phyloP scores from a whole-genome alignment of 257 asterid genomes.

The Penstemon davidsonii region DNA sequence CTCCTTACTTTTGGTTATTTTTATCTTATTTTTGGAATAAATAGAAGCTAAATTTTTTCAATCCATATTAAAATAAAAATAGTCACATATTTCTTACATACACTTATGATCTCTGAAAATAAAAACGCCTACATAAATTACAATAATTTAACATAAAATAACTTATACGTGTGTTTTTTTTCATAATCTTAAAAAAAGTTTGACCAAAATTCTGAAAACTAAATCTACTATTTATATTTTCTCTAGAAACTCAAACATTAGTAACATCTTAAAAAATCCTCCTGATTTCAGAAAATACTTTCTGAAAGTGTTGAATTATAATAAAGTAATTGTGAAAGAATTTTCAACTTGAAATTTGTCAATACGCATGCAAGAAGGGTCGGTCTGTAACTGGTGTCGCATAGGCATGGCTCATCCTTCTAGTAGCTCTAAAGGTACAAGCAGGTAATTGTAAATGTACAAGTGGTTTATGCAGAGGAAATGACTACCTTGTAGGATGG shows the following conservation, averaged over 20 bases:
- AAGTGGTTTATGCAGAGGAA: constrained; percentile 20
- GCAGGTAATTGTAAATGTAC: constrained; percentile 24
- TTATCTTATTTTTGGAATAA: background rate
- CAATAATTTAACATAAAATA: no score
- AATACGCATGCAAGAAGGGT: constrained; percentile 49
- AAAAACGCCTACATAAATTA: no score
- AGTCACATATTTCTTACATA: no score
- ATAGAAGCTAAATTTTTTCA: no score
- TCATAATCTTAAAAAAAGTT: no score
- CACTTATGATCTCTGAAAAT: no score
- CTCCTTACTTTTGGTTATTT: constrained; percentile 2
- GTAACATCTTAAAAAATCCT: no score
- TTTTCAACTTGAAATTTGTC: constrained; percentile 25
- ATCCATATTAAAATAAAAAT: no score
- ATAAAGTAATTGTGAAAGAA: constrained; percentile 13
- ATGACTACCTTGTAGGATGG: constrained; percentile 21
- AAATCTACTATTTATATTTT: no score
- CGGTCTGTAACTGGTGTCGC: constrained; percentile 48
- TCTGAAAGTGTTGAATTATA: background rate
- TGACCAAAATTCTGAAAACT: no score
- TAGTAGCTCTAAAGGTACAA: constrained; percentile 11
- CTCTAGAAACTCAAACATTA: no score
- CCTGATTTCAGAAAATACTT: background rate
- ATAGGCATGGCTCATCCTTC: constrained; percentile 31
- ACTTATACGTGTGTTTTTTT: no score